phyloP scores from a whole-genome alignment of 2,329 filamentous ascomycete species.

The Aureobasidium sp. region DNA sequence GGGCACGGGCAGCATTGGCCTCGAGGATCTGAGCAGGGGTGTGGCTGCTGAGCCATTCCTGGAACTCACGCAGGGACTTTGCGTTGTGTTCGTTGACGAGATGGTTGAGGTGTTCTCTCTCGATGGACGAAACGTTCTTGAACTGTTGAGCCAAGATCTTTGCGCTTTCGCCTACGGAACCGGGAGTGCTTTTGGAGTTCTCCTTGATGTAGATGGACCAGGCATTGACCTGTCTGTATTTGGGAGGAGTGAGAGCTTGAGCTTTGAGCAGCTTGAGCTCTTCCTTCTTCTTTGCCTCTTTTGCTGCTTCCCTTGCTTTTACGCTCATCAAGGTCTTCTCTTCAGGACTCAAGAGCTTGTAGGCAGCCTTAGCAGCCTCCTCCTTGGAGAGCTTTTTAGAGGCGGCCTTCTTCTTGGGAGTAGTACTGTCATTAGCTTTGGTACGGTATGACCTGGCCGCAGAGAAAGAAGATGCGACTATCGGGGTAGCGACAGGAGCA shows the following conservation, averaged over 20 bases:
- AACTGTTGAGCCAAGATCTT: constrained; percentile 26
- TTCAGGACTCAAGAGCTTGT: constrained; percentile 3
- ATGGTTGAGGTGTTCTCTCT: constrained; percentile 49
- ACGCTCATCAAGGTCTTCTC: constrained; percentile 21
- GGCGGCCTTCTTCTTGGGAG: constrained; percentile 10
- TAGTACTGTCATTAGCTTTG: constrained; percentile 1
- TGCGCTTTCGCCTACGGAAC: constrained; percentile 17
- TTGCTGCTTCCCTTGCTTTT: constrained; percentile 23
- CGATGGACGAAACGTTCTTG: constrained; percentile 34
- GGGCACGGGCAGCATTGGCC: constrained; percentile 52
- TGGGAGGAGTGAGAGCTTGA: constrained; percentile 26
- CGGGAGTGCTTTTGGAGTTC: not conserved
- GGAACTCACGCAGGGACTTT: constrained; percentile 38
- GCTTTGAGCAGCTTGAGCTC: constrained; percentile 30
- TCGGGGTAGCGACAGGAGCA: not conserved
- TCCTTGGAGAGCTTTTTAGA: constrained; percentile 1
- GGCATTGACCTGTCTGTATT: constrained; percentile 16
- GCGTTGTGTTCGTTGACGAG: constrained; percentile 41
- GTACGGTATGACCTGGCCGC: not conserved
- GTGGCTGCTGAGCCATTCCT: constrained; percentile 49
- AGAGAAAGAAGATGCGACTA: not conserved
- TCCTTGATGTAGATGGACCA: constrained; percentile 28
- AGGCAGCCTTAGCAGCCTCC: constrained; percentile 3
- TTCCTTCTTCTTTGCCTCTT: constrained; percentile 21
- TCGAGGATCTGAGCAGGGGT: constrained; percentile 50